Conservation (phyloP, 495 filamentous ascomycete species). For the Podospora pseudocomata region DNA sequence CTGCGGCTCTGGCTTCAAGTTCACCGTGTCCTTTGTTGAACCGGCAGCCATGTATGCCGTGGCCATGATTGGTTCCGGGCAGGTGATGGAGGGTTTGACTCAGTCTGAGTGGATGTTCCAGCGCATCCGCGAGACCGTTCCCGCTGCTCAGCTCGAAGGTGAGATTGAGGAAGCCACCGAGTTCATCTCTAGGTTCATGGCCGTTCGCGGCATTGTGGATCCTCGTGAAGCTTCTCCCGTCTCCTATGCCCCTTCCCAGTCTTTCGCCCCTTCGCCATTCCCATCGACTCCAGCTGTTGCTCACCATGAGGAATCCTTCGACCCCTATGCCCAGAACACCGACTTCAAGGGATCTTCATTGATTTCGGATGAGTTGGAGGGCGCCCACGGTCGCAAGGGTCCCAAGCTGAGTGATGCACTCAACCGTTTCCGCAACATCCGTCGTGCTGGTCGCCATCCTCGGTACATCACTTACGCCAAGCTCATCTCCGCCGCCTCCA, state of each 20-base stretch:
- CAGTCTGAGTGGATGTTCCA: slow-evolving; percentile 79
- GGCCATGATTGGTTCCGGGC: slow-evolving; percentile 73
- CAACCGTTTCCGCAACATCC: slow-evolving; percentile 82
- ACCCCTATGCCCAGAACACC: slow-evolving; percentile 83
- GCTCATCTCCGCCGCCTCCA: slow-evolving; percentile 84
- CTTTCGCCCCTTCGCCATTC: slow-evolving; percentile 36
- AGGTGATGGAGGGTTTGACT: slow-evolving; percentile 68
- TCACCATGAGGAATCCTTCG: slow-evolving; percentile 70
- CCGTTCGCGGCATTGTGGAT: slow-evolving; percentile 45
- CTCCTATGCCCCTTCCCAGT: slow-evolving; percentile 24
- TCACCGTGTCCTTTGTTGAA: slow-evolving; percentile 69
- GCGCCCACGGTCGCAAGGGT: slow-evolving; percentile 61
- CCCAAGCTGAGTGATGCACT: slow-evolving; percentile 77
- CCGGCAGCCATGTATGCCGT: slow-evolving; percentile 82
- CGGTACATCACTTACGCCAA: slow-evolving; percentile 95
- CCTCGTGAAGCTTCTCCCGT: slow-evolving; percentile 40
- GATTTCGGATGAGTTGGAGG: slow-evolving; percentile 84
- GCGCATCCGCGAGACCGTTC: slow-evolving; percentile 61
- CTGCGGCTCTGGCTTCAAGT: slow-evolving; percentile 52
- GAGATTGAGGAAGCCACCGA: slow-evolving; percentile 85
- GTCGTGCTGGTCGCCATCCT: slow-evolving; percentile 84
- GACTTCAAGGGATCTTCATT: slow-evolving; percentile 88
- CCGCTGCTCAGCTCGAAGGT: slow-evolving; percentile 55
- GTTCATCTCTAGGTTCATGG: slow-evolving; percentile 77
- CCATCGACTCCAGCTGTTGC: slow-evolving; percentile 37